These are phyloP conservation scores for Wickerhamomyces chaumierensis DNA, from an alignment of 805 yeast species.

Conservation along the genomic window DNA sequence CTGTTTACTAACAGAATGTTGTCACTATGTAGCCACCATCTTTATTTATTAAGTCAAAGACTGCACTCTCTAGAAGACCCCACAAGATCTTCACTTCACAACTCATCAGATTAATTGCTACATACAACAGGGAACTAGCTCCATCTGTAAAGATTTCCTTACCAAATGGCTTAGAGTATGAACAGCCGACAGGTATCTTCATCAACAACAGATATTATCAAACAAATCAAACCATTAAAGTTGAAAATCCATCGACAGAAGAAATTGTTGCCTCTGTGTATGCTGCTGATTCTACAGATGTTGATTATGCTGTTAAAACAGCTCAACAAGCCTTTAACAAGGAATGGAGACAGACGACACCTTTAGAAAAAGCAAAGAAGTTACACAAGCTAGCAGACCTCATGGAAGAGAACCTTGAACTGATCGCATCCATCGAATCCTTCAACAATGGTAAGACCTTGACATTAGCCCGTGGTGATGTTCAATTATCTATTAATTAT, in stretches of 20 bases:
- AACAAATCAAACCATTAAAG: slow-evolving; percentile 43
- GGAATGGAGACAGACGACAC: slow-evolving; percentile 50
- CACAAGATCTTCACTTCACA: background rate
- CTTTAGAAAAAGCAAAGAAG: slow-evolving; percentile 39
- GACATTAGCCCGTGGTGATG: slow-evolving; percentile 55
- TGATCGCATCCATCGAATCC: slow-evolving; percentile 58
- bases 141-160: slow-evolving; percentile 33
- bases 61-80: too few relatives aligned
- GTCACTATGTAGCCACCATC: too few relatives aligned
- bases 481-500: slow-evolving; percentile 51
- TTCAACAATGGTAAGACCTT: slow-evolving; percentile 72
- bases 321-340: slow-evolving; percentile 52
- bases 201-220: slow-evolving; percentile 73
- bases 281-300: slow-evolving; percentile 51
- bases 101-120: slow-evolving; percentile 3
- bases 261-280: slow-evolving; percentile 46
- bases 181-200: slow-evolving; percentile 83
- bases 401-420: slow-evolving; percentile 50
- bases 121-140: slow-evolving; percentile 16
- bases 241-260: slow-evolving; percentile 52
- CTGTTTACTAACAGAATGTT: too few relatives aligned
- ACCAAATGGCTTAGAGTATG: slow-evolving; percentile 56
- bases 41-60: too few relatives aligned
- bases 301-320: slow-evolving; percentile 57
- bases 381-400: slow-evolving; percentile 57